Evolutionary conservation across 768 basidiomycete genomes (phyloP), one percentile per base, ranked within the genome.

Genomic region (Nidularia sp.): DNA sequence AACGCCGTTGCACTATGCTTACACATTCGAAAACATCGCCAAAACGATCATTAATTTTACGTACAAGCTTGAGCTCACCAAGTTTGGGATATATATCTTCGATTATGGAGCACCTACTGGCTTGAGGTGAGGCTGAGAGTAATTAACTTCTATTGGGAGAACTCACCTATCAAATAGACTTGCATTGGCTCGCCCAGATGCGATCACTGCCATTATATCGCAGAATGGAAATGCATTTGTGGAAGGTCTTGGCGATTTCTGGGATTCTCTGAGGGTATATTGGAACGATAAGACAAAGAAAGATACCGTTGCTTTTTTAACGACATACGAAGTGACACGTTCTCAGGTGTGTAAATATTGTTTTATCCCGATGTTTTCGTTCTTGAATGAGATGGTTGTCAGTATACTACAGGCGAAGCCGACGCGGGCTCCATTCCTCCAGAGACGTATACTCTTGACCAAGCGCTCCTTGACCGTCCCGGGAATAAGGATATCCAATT

Each of bases 171-270:
- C 25, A 42, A 43, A 12, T 48, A 69, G 74, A 52, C 61, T 78
- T 34, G 76, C 75, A 2, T 62, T 78, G 4, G 53, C 67, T 2
- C 70, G 72, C 5, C 77, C 78, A 0, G 59, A 68, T 6, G 65
- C 66, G 18, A 67, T 80, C 56, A 71, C 65, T 2, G 78, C 70
- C 2, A 70, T 79, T 55, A 67, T 79, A 54, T 53, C 68, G 1
- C 79, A 80, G 61, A 79, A 77, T 55, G 79, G 77, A 6, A 79
- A 79, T 57, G 73, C 74, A 0, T 79, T 73, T 57, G 65, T 61
- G 3, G 77, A 74, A 34, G 79, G 78, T 0, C 58, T 79, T 4
- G 72, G 73, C 1, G 49, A 55, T 2, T 75, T 74, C 56, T 79
- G 75, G 74, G 62, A 65, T 12, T 51, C 57, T 12, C 45, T 76